Conservation (phyloP, 1,284 basidiomycete species). For the Melampsora americana region DNA sequence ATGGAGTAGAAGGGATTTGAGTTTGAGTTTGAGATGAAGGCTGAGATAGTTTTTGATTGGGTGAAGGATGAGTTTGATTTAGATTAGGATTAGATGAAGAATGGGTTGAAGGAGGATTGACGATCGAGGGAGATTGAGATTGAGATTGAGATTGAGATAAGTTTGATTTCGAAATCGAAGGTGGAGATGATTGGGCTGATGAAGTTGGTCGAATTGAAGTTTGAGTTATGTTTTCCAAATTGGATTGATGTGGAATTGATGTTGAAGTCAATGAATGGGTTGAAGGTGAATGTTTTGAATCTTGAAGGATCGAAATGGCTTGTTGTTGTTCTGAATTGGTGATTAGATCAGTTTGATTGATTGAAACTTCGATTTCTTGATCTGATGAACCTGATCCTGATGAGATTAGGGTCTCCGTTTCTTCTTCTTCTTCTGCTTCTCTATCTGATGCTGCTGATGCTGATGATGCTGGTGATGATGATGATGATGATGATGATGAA, state of each 20-base stretch:
- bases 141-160: conserved; percentile 1
- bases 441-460: too few relatives aligned
- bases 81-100: not conserved
- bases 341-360: too few relatives aligned
- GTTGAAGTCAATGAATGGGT: conserved; percentile 4
- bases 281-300: not conserved
- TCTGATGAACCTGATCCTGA: conserved; percentile 5
- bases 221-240: not conserved
- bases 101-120: not conserved
- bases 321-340: not conserved
- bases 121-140: not conserved
- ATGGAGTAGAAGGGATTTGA: conserved; percentile 1
- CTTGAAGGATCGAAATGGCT: not conserved
- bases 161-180: not conserved
- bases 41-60: conserved; percentile 18
- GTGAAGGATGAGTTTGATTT: not conserved
- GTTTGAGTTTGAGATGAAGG: not conserved
- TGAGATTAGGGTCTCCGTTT: conserved; percentile 31
- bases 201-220: not conserved
- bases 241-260: not conserved
- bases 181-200: conserved; percentile 1
- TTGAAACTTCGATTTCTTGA: too few relatives aligned
- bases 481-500: too few relatives aligned
- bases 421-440: conserved; percentile 11
- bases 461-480: too few relatives aligned